Evolutionary conservation across 2,329 filamentous ascomycete genomes (phyloP), one percentile per base, ranked within the genome.

Genomic region (Cladophialophora chaetospira): DNA sequence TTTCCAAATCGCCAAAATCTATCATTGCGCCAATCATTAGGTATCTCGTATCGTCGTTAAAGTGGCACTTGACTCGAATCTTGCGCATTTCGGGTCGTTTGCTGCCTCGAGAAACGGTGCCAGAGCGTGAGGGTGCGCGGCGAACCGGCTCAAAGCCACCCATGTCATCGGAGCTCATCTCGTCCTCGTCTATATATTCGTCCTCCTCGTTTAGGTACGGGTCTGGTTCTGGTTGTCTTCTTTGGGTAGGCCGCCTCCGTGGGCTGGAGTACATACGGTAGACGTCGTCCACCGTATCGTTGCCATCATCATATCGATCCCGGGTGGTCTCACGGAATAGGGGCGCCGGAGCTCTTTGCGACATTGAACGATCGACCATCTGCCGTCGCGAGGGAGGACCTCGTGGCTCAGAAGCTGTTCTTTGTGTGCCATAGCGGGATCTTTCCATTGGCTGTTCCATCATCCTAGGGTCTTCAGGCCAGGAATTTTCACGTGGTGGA

Each of bases 21-120:
- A 91, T 81, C 50, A 62, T 46, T n/a, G 62, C 49, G 49, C 61
- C 62, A 51, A 97, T 85, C 83, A 97, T 91, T 63, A 97, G 88
- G 72, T 96, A 97, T 58, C 95, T 86, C 28, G 91, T 94, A 69
- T 99, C 94, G 42, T 91, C 88, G 1, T 84, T 75, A 3, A 81
- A 86, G 69, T 97, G 92, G 1, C 96, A 91, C 77, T 99, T 99
- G 71, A 97, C 86, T 33, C 92, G 85, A 63, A 97, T 86, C 73
- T 92, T 88, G 61, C 83, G 84, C 55, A 94, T 79, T 5, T 90
- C 88, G 1, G 84, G 83, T 55, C 82, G 68, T 45, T 61, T 65
- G 46, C 61, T 61, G 31, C 58, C 43, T 10, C 58, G 55, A 19
- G 48, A n/a, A 15, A 21, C 23, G 36, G 36, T 40, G 36, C 36